A percentile compares a stretch with the other conserved stretches of the same genome.
Conservation (phyloP, 305 asterid species). For the Petunia hybrid region DNA sequence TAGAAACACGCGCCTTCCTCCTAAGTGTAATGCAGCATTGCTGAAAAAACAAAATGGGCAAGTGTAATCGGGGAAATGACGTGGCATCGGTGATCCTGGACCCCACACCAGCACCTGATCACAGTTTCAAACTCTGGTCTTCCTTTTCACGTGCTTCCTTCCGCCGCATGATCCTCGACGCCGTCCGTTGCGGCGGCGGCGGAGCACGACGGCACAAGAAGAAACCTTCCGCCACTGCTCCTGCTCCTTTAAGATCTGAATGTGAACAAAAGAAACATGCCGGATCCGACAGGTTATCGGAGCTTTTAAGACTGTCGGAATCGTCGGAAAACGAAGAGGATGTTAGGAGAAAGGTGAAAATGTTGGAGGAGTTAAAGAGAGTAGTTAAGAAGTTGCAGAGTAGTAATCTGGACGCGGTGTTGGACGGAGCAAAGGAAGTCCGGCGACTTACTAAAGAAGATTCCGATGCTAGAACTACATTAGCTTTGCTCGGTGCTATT, state of each 20-base stretch:
- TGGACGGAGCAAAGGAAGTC: slow-evolving; percentile 78
- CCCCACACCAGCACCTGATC: slow-evolving; percentile 37
- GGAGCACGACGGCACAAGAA: slow-evolving; percentile 27
- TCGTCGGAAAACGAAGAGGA: slow-evolving; percentile 68
- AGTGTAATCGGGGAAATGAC: slow-evolving; percentile 48
- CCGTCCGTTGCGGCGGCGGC: slow-evolving; percentile 76
- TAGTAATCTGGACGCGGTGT: slow-evolving; percentile 46
- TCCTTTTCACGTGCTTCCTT: slow-evolving; percentile 38
- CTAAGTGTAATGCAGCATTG: slow-evolving; percentile 25
- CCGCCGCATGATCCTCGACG: slow-evolving; percentile 66
- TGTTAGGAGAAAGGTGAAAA: slow-evolving; percentile 65
- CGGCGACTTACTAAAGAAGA: slow-evolving; percentile 75
- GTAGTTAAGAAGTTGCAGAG: slow-evolving; percentile 46
- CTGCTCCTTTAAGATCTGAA: slow-evolving; percentile 29
- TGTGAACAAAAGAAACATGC: slow-evolving; percentile 7
- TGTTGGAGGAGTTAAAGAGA: slow-evolving; percentile 58
- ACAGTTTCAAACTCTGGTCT: slow-evolving; percentile 61
- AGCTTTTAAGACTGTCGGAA: slow-evolving; percentile 71
- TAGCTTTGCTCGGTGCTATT: slow-evolving; percentile 83
- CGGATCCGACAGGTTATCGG: slow-evolving; percentile 78
- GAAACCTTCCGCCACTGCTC: not conserved
- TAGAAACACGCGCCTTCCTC: slow-evolving; percentile 16
- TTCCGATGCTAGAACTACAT: slow-evolving; percentile 65
- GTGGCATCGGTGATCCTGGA: slow-evolving; percentile 67
- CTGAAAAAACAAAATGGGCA: slow-evolving; percentile 46